Evolutionary conservation across 1,284 basidiomycete species (phyloP).

Genomic region (Austroboletus novae-zelandiae): DNA sequence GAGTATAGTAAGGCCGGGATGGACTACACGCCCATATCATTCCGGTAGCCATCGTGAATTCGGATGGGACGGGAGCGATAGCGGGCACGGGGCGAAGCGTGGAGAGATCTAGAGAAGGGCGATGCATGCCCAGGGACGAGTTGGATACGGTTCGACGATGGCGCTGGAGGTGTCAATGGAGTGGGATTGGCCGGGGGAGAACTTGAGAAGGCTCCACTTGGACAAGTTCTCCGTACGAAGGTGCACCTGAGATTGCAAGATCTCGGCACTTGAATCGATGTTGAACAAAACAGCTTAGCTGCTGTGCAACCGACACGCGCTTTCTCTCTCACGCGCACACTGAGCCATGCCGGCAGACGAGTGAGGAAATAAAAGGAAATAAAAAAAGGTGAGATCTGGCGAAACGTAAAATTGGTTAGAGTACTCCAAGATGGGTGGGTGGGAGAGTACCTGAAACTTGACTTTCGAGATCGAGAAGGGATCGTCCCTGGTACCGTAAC

Average conservation of each 20-base stretch:
- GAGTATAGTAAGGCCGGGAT: constrained; percentile 32
- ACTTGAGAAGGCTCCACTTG: constrained; percentile 23
- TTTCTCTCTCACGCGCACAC: constrained; percentile 18
- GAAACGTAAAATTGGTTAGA: constrained; percentile 25
- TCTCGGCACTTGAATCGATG: constrained; percentile 22
- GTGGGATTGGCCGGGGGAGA: constrained; percentile 30
- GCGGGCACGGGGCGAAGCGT: constrained; percentile 23
- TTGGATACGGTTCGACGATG: constrained; percentile 30
- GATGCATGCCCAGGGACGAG: constrained; percentile 23
- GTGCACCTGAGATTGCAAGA: constrained; percentile 17
- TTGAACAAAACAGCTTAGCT: constrained; percentile 7
- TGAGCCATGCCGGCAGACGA: constrained; percentile 27
- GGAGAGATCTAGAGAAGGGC: constrained; percentile 30
- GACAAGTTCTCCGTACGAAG: constrained; percentile 30
- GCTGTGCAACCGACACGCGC: constrained; percentile 20
- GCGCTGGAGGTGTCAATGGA: constrained; percentile 31
- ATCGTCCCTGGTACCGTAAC: constrained; percentile 38
- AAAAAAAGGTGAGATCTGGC: constrained; percentile 23
- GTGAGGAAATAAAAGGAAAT: constrained; percentile 11
- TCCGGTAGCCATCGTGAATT: constrained; percentile 35
- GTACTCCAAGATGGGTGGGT: constrained; percentile 24
- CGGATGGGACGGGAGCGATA: constrained; percentile 31
- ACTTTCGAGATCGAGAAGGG: constrained; percentile 36
- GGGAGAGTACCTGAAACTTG: constrained; percentile 38
- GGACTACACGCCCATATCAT: constrained; percentile 32